Evolutionary conservation across 2,329 filamentous ascomycete genomes (phyloP).

Genomic region (Venturia oleaginea): DNA sequence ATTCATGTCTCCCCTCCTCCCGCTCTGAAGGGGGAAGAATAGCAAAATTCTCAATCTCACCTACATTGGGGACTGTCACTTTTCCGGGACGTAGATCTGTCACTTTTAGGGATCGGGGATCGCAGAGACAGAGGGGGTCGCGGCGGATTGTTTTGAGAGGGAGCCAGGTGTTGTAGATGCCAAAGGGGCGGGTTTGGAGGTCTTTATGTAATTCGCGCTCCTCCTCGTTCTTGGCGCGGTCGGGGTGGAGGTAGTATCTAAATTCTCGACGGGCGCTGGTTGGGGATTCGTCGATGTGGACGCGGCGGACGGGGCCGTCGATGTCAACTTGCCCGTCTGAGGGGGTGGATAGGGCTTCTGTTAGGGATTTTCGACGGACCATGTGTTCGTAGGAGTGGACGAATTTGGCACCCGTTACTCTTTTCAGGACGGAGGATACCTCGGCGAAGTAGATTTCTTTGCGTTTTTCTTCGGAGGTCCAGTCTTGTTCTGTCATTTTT

Average conservation of each 20-base stretch:
- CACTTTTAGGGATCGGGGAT: background rate
- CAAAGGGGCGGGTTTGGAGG: background rate
- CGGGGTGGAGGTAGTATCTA: background rate
- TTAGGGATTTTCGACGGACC: background rate
- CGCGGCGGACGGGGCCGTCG: background rate
- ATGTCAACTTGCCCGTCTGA: slow-evolving; percentile 3
- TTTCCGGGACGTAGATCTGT: background rate
- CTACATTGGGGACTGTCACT: background rate
- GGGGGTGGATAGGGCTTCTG: background rate
- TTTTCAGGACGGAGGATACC: background rate
- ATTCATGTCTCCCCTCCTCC: background rate
- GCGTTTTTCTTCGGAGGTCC: background rate
- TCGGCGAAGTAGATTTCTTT: background rate
- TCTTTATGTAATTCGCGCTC: background rate
- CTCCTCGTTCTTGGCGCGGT: background rate
- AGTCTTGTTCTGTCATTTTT: background rate
- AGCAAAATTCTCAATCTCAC: background rate
- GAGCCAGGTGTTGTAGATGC: slow-evolving; percentile 8
- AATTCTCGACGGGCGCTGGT: background rate
- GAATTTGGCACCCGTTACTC: background rate
- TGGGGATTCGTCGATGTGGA: slow-evolving; percentile 7
- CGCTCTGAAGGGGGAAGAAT: background rate
- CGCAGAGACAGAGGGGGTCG: slow-evolving; percentile 4
- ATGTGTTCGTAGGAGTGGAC: slow-evolving; percentile 1
- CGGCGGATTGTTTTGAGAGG: slow-evolving; percentile 5